Conservation (phyloP, 2,329 filamentous ascomycete genomes). For the Talaromyces sp. region DNA sequence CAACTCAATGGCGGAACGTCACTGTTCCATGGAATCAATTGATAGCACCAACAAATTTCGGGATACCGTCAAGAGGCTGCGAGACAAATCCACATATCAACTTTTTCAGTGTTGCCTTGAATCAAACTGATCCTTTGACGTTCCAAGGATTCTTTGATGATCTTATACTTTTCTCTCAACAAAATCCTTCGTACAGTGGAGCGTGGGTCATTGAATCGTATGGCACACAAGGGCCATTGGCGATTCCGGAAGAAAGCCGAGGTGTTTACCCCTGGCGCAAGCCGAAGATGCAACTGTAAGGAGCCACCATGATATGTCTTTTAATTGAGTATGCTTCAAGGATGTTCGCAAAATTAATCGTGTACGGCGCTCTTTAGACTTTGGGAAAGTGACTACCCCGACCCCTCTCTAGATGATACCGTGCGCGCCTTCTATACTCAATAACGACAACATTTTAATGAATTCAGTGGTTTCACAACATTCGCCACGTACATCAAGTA, state of each 20-base stretch:
- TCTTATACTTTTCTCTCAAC: constrained; percentile 11
- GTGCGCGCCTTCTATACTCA: constrained; percentile 10
- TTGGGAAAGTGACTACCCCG: constrained; percentile 11
- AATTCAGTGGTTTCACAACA: constrained; percentile 10
- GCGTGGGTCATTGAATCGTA: constrained; percentile 14
- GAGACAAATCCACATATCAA: constrained; percentile 10
- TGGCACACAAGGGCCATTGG: constrained; percentile 13
- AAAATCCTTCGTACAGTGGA: constrained; percentile 9
- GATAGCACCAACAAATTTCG: not conserved
- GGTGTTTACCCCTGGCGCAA: constrained; percentile 16
- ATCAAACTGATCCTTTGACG: constrained; percentile 4
- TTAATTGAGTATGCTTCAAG: not conserved
- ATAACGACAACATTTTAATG: constrained; percentile 15
- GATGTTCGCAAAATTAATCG: not conserved
- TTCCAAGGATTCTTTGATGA: constrained; percentile 16
- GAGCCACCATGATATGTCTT: not conserved
- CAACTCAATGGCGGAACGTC: constrained; percentile 9
- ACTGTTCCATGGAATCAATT: constrained; percentile 11
- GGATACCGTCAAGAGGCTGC: not conserved
- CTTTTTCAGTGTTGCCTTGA: constrained; percentile 9
- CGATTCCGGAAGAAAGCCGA: constrained; percentile 1
- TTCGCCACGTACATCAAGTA: constrained; percentile 29
- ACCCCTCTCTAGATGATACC: constrained; percentile 9
- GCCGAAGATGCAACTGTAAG: constrained; percentile 14
- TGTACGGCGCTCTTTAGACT: not conserved